Evolutionary conservation across 371 early-diverging fungal species (phyloP).

Genomic region (Basidiobolus meristosporus): DNA sequence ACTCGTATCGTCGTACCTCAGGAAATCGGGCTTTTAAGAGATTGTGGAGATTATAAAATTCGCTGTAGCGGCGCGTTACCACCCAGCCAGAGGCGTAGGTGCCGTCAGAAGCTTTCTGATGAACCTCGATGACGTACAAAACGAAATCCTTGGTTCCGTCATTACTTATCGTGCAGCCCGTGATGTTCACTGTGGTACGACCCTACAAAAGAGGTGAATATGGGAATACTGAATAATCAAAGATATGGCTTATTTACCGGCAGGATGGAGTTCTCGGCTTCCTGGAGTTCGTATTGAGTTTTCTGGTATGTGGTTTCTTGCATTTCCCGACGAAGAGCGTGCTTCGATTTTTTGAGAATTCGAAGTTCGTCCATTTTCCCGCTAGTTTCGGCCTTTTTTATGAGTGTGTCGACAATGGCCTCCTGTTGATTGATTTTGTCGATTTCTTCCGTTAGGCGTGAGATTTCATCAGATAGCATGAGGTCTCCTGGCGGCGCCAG

Average conservation of each 20-base stretch:
- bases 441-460: conserved; percentile 23
- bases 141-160: conserved; percentile 41
- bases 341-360: conserved; percentile 34
- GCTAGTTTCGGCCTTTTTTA: conserved; percentile 28
- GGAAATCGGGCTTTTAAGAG: conserved; percentile 31
- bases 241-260: conserved; percentile 19
- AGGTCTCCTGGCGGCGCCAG: conserved; percentile 50
- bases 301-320: conserved; percentile 42
- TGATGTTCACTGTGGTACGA: conserved; percentile 32
- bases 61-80: conserved; percentile 55
- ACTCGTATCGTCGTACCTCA: conserved; percentile 34
- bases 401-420: conserved; percentile 38
- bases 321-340: conserved; percentile 30
- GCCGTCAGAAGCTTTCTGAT: conserved; percentile 28
- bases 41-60: conserved; percentile 62
- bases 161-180: conserved; percentile 26
- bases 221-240: no score
- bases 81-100: conserved; percentile 52
- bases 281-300: conserved; percentile 34
- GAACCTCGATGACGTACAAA: conserved; percentile 59
- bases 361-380: conserved; percentile 28
- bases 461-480: conserved; percentile 28
- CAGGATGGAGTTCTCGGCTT: conserved; percentile 39
- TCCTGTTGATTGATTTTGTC: conserved; percentile 39
- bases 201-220: no score